Evolutionary conservation across 306 rosid species (phyloP), one percentile per base, ranked within the genome.

Genomic region (Boehmeria nivea): DNA sequence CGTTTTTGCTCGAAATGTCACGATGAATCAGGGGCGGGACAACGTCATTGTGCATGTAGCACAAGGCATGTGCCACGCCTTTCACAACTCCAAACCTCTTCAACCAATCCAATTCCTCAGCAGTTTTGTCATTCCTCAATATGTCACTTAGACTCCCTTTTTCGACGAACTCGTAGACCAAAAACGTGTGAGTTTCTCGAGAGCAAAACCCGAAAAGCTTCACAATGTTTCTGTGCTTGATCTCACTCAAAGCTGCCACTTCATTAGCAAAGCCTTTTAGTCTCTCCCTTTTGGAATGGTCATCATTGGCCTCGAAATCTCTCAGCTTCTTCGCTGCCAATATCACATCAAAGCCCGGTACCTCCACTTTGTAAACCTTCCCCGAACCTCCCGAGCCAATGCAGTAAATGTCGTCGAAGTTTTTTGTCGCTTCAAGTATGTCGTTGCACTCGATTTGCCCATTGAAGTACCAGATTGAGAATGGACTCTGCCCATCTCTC

Each of bases 1-100:
- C 9, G 22, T 69, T 69, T 28, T 49, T 69, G 64, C 69, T 69
- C 5, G 63, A 36, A 34, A 61, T 54, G 54, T 61, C 74, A 37
- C 66, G 36, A 12, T 59, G 61, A 43, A 67, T 49, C 10, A 66
- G 39, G 2, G 65, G 65, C 4, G 38, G 65, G 12, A 45, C 47
- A 12, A 36, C 21, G 44, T 59, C 66, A 17, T 68, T 54, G 22
- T 68, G 73, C 66, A 68, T 22, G 12, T 68, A 68, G 28, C 61
- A 33, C 22, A 68, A 21, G 18, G 73, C 73, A 43, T 62, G 38
- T 1, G 64, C 69, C 2, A 54, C 40, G 1, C 59, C 75, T 31
- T 22, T 61, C 0, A 62, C 23, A 17, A 69, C 26, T n/a, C 43
- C 31, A 24, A 62, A 28, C 69, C 75, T 69, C 48, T 26, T 62